Conservation (phyloP, 257 asterid genomes). For the Rauvolfia tetraphylla region DNA sequence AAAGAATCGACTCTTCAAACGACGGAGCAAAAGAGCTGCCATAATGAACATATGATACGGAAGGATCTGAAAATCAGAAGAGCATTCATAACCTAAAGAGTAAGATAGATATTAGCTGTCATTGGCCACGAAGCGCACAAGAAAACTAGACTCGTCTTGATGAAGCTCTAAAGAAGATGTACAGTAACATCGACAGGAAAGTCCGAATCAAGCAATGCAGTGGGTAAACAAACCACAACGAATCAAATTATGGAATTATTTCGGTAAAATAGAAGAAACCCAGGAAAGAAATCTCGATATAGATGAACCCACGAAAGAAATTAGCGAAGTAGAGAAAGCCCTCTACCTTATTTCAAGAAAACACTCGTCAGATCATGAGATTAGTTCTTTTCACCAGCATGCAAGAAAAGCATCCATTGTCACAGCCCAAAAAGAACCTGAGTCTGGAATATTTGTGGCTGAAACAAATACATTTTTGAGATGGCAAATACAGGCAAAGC, state of each 20-base stretch:
- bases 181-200: not conserved
- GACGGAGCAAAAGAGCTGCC: not conserved
- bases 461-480: conserved; percentile 30
- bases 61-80: conserved; percentile 7
- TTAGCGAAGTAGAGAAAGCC: not conserved
- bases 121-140: not conserved
- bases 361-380: conserved; percentile 7
- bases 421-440: not conserved
- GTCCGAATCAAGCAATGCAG: not conserved
- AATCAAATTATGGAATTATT: not conserved
- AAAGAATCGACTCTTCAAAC: not conserved
- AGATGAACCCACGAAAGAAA: not conserved
- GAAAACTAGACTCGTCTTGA: not conserved
- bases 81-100: not conserved
- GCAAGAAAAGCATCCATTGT: conserved; percentile 9
- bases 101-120: too few species aligned
- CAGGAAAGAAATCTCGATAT: not conserved
- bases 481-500: conserved; percentile 11
- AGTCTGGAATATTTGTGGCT: conserved; percentile 15
- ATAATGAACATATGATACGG: not conserved
- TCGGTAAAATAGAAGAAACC: not conserved
- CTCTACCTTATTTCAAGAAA: conserved; percentile 5
- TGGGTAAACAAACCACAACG: not conserved
- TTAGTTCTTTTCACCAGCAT: not conserved
- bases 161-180: not conserved